A percentile compares a stretch with the other conserved stretches of the same genome.
These are phyloP conservation scores for Ulvella scutata DNA, from an alignment of 139 green algal species.

Conservation along the genomic window DNA sequence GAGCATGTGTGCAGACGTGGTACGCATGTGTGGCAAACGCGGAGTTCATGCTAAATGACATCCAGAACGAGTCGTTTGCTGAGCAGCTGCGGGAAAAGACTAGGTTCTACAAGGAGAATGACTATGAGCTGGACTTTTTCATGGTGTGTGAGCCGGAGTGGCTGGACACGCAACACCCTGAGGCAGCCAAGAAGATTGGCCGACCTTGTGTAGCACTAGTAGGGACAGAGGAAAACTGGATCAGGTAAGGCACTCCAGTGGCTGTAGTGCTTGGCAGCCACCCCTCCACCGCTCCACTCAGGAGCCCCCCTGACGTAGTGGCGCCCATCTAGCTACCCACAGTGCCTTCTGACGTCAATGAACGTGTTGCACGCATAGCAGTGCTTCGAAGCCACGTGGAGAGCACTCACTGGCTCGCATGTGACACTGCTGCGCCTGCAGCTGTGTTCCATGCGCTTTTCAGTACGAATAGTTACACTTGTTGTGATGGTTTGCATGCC, in stretches of 20 bases:
- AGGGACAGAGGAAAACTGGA: slow-evolving; percentile 74
- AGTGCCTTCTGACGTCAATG: background rate
- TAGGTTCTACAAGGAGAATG: slow-evolving; percentile 27
- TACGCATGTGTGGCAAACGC: slow-evolving; percentile 56
- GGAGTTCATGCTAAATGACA: slow-evolving; percentile 77
- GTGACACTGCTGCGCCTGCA: too few species aligned
- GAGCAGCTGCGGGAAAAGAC: slow-evolving; percentile 68
- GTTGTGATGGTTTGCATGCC: too few species aligned
- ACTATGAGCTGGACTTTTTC: slow-evolving; percentile 48
- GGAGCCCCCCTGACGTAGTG: background rate
- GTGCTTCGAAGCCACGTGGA: background rate
- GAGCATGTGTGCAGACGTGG: slow-evolving; percentile 37
- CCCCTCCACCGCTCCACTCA: background rate
- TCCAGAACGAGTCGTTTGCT: slow-evolving; percentile 77
- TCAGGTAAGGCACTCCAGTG: too few species aligned
- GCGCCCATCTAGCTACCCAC: background rate
- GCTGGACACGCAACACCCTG: slow-evolving; percentile 61
- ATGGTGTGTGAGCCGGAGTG: slow-evolving; percentile 62
- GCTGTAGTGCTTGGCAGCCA: too few species aligned
- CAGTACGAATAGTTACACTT: too few species aligned
- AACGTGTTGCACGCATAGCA: background rate
- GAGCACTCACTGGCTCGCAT: background rate
- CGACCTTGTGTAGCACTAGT: slow-evolving; percentile 65
- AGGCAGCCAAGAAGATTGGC: slow-evolving; percentile 52
- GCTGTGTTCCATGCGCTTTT: too few species aligned